phyloP scores from a whole-genome alignment of 352 stramenopile species.

The Aphanomyces astaci region DNA sequence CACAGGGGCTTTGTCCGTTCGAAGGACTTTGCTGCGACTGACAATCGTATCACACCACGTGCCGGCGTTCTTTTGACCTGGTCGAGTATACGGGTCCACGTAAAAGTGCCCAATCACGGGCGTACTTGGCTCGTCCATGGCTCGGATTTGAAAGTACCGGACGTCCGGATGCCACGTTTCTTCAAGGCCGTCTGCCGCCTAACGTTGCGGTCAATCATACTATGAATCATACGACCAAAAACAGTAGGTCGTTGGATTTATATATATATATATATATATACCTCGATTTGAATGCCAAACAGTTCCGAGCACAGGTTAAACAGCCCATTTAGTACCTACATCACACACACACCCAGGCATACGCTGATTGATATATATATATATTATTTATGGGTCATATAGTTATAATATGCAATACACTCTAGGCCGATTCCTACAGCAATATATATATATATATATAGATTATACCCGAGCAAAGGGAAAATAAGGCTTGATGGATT shows the following conservation, averaged over 20 bases:
- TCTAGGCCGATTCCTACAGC: too few relatives aligned
- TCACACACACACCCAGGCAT: background rate
- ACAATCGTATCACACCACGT: slow-evolving; percentile 98
- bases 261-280: slow-evolving; percentile 17
- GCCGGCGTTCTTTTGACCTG: slow-evolving; percentile 94
- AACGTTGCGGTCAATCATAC: background rate
- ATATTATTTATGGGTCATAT: too few relatives aligned
- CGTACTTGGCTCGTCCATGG: slow-evolving; percentile 13
- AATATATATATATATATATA: too few relatives aligned
- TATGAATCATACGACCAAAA: background rate
- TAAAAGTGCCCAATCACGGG: slow-evolving; percentile 94
- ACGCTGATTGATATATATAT: background rate
- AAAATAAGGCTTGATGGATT: slow-evolving; percentile 97
- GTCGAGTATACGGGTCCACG: slow-evolving; percentile 94
- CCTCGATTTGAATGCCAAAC: slow-evolving; percentile 92
- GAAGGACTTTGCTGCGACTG: slow-evolving; percentile 87
- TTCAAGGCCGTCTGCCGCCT: slow-evolving; percentile 45
- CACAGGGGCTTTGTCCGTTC: slow-evolving; percentile 43
- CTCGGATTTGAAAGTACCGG: slow-evolving; percentile 75
- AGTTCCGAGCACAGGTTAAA: slow-evolving; percentile 91
- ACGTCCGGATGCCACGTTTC: slow-evolving; percentile 94
- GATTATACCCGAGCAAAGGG: slow-evolving; percentile 65
- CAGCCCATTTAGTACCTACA: slow-evolving; percentile 85
- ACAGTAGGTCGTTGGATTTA: too few relatives aligned
- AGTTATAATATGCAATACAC: too few relatives aligned